Conservation (phyloP, 2,329 filamentous ascomycete genomes). For the Penicillium sp. region DNA sequence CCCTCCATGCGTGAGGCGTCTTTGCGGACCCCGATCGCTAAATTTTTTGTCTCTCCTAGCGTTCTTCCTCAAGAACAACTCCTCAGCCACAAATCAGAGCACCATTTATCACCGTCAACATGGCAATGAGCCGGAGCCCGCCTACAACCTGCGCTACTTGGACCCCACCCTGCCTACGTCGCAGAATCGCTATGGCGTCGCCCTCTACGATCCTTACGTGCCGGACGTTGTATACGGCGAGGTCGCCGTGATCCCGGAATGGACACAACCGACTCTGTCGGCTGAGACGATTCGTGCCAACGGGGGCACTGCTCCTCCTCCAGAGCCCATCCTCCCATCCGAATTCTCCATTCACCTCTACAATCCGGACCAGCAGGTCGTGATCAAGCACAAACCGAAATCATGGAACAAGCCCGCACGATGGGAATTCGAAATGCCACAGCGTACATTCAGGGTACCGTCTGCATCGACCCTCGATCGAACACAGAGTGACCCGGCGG, state of each 20-base stretch:
- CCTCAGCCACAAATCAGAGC: constrained; percentile 42
- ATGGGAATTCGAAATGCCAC: constrained; percentile 93
- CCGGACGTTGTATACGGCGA: constrained; percentile 85
- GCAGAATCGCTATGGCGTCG: constrained; percentile 83
- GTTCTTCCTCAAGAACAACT: constrained; percentile 62
- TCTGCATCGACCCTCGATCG: constrained; percentile 78
- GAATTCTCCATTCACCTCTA: constrained; percentile 86
- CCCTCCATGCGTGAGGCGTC: constrained; percentile 2
- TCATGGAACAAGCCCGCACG: constrained; percentile 78
- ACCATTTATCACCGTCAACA: constrained; percentile 61
- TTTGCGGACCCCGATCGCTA: background rate
- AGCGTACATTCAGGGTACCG: constrained; percentile 79
- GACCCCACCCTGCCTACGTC: constrained; percentile 71
- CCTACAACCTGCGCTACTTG: constrained; percentile 78
- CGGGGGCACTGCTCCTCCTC: constrained; percentile 66
- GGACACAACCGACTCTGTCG: constrained; percentile 80
- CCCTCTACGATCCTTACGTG: constrained; percentile 79
- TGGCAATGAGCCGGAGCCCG: constrained; percentile 76
- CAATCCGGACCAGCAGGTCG: constrained; percentile 84
- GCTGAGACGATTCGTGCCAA: constrained; percentile 75
- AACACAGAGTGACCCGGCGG: constrained; percentile 64
- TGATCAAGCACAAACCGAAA: constrained; percentile 68
- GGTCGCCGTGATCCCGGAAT: constrained; percentile 80
- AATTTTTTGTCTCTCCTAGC: constrained; percentile 41
- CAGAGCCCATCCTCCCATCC: constrained; percentile 74